Percentiles rank a stretch among this genome's conserved stretches.
phyloP scores from a whole-genome alignment of 176 grass and related monocot species.

The Ensete glaucum region DNA sequence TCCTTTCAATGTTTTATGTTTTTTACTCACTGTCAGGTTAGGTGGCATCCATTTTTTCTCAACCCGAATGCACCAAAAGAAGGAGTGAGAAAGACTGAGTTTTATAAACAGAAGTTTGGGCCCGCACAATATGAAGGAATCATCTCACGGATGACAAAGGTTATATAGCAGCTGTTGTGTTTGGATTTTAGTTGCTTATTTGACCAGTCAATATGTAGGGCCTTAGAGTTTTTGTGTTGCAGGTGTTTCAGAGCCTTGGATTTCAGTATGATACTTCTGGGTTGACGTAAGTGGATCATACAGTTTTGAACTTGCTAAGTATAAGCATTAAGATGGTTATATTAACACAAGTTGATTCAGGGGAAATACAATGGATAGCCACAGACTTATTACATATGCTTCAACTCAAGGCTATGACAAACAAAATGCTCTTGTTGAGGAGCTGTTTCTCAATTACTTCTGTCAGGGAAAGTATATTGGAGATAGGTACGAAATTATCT shows the following conservation, averaged over 20 bases:
- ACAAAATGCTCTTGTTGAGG: slow-evolving; percentile 81
- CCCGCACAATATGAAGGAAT: slow-evolving; percentile 52
- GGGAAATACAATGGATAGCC: slow-evolving; percentile 79
- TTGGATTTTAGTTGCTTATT: background rate
- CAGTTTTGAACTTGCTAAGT: slow-evolving; percentile 1
- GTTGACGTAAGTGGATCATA: slow-evolving; percentile 55
- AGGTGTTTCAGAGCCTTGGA: slow-evolving; percentile 80
- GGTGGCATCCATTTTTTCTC: slow-evolving; percentile 86
- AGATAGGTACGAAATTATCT: slow-evolving; percentile 45
- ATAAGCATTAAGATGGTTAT: slow-evolving; percentile 14
- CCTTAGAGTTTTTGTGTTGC: slow-evolving; percentile 14
- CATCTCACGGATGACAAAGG: slow-evolving; percentile 64
- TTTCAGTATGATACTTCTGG: slow-evolving; percentile 72
- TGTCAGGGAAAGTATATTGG: slow-evolving; percentile 85
- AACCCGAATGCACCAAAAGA: slow-evolving; percentile 76
- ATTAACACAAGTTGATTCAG: slow-evolving; percentile 35
- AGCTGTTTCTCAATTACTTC: slow-evolving; percentile 66
- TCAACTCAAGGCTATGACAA: slow-evolving; percentile 72
- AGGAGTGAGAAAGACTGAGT: slow-evolving; percentile 71
- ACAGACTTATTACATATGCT: slow-evolving; percentile 79
- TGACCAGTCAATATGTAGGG: background rate
- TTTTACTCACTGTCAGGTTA: slow-evolving; percentile 37
- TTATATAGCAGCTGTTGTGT: slow-evolving; percentile 6
- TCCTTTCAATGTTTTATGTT: background rate
- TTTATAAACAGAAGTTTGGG: slow-evolving; percentile 55